Base-by-base conservation (phyloP, 192 early-diverging fungal species). In the Podila clonocystis region DNA sequence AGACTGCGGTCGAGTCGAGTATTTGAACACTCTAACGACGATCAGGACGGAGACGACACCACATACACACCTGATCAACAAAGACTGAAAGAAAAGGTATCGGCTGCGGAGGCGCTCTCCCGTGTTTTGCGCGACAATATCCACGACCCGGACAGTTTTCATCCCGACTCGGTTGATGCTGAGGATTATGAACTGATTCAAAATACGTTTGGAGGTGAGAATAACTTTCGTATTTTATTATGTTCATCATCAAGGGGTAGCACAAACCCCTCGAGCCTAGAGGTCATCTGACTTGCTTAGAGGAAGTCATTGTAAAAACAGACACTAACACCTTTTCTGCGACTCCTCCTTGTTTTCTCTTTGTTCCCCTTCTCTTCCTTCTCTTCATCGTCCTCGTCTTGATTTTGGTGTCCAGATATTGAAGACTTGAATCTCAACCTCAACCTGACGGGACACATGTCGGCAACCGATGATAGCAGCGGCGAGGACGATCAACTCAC, bases 361-460 rank as follows among this genome's bases (percentile, higher is more conserved):
- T 31, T 30, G 11, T 33, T 33, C 20, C 26, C 2, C 12, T 13
- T 5, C 70, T 36, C 36, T 22, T 58, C 57, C 11, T 60, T 24
- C 31, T 12, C 19, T 41, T 60, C 28, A 20, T 45, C 50, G 22
- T 34, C n/a, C 13, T 4, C 26, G 26, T 65, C 38, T 60, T 70
- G 28, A 3, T 62, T 17, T 62, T 17, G 31, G 19, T 34, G 3
- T 33, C 33, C n/a, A 72, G 77, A 80, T 13, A 73, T 80, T 28
- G 77, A 80, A 34, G 77, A 80, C 17, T 62, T 80, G 22, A 69
- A 65, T 41, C 62, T 80, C 61, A 80, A 70, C 30, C 62, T 80
- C 61, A 80, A 73, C 38, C 19, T 73, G n/a, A 69, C 77, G 4
- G 70, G 71, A 5, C 38, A 65, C 31, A 38, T 80, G 57, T 64